Evolutionary conservation across 768 basidiomycete genomes (phyloP), one percentile per base, ranked within the genome.

Genomic region (Boletus barrowsii): DNA sequence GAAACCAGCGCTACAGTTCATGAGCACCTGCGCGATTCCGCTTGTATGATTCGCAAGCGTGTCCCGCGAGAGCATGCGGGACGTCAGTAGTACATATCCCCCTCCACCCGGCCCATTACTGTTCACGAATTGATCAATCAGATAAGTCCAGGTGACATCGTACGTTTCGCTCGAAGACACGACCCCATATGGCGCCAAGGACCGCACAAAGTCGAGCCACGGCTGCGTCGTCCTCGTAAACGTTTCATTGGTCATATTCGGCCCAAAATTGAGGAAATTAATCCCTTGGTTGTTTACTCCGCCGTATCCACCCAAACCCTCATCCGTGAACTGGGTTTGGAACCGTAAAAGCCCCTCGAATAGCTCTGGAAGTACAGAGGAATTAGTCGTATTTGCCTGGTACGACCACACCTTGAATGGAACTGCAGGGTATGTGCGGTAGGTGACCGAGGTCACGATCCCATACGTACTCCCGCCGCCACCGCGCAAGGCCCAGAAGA

Each of bases 401-500:
- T 76, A 65, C 42, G 53, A 30, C 24, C 65, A 68, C n/a, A 62
- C 48, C 24, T 67, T 66, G 40, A 76, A 49, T 6, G 79, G 75
- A 13, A 72, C 57, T 33, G 17, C n/a, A 2, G 76, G 73, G 47
- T 79, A 72, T 0, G 78, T 80, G 40, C 63, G 63, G 56, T 81
- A 81, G 1, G 79, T 79, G 10, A 74, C 76, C 0, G 77, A 76
- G 3, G 75, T 75, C 46, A 82, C 67, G 18, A 82, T 69, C 8
- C 77, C 80, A 43, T 69, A 82, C 0, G 77, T 81, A 13, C 76
- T 72, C 3, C 79, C 80, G 1, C 81, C 81, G 2, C 77, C 78
- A 1, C 80, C 81, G 29, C 81, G 72, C 42, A 83, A 59, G 0
- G 81, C 82, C 77, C 79, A 83, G 63, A 80, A 83, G 10, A 84